Evolutionary conservation across 2,329 filamentous ascomycete genomes (phyloP).

Genomic region (Aureobasidium sp.): DNA sequence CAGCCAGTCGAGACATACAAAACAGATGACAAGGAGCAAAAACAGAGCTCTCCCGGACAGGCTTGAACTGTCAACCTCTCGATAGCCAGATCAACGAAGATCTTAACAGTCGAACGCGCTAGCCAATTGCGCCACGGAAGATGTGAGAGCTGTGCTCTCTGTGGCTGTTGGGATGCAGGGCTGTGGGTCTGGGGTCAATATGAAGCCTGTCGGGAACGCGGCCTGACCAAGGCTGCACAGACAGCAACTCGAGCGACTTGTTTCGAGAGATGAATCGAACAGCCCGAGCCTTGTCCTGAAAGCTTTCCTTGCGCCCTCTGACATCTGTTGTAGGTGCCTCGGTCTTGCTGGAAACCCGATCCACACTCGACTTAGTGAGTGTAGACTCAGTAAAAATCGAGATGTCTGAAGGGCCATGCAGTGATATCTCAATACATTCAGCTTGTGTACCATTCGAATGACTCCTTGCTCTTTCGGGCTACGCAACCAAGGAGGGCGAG

Average conservation of each 20-base stretch:
- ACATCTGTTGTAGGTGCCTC: background rate
- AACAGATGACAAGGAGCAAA: background rate
- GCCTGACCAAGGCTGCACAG: too few species aligned
- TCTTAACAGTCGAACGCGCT: slow-evolving; percentile 13
- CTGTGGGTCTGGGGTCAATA: background rate
- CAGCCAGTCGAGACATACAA: background rate
- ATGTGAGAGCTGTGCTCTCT: background rate
- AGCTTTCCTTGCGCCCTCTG: background rate
- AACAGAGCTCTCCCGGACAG: slow-evolving; percentile 4
- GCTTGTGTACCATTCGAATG: background rate
- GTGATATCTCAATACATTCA: background rate
- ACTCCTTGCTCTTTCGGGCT: background rate
- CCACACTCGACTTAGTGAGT: background rate
- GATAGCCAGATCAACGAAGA: background rate
- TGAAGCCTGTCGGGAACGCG: background rate
- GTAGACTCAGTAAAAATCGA: background rate
- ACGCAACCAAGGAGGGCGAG: background rate
- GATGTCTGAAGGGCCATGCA: background rate
- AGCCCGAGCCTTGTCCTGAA: background rate
- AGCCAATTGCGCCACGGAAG: slow-evolving; percentile 13
- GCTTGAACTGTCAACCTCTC: slow-evolving; percentile 14
- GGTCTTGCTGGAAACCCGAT: background rate
- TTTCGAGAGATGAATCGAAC: background rate
- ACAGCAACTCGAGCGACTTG: too few species aligned
- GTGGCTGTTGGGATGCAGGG: background rate